Evolutionary conservation across 2,329 filamentous ascomycete species (phyloP).

Genomic region (Claviceps lovelessii): DNA sequence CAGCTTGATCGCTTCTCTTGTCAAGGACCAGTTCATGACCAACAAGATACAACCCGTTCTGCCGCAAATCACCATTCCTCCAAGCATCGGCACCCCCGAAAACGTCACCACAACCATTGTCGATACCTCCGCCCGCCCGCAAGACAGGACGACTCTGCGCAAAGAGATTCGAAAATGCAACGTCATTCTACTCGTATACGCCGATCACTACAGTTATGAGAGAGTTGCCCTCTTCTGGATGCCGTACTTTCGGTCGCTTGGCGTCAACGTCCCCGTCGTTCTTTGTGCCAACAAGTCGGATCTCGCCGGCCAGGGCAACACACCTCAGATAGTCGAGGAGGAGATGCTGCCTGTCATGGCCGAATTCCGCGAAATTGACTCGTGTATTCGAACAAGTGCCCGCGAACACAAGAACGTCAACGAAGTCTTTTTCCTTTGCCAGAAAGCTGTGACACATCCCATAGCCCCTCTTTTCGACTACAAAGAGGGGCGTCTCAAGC

Average conservation of each 20-base stretch:
- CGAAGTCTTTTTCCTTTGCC: constrained; percentile 92
- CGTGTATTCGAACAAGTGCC: constrained; percentile 87
- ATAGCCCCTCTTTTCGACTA: constrained; percentile 95
- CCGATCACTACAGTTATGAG: constrained; percentile 98
- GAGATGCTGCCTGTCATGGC: constrained; percentile 98
- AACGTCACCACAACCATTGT: constrained; percentile 96
- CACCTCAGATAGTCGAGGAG: constrained; percentile 78
- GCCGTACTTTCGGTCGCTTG: constrained; percentile 90
- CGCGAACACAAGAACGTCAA: constrained; percentile 88
- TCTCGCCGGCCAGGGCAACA: constrained; percentile 56
- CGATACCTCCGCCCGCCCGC: constrained; percentile 88
- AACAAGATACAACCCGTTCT: constrained; percentile 91
- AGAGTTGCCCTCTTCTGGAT: constrained; percentile 95
- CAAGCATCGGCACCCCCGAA: constrained; percentile 81
- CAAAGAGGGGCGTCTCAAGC: constrained; percentile 80
- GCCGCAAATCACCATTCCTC: constrained; percentile 87
- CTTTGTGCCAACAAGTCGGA: constrained; percentile 98
- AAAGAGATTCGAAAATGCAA: constrained; percentile 96
- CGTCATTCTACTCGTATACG: constrained; percentile 91
- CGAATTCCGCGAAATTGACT: constrained; percentile 97
- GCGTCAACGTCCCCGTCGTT: constrained; percentile 96
- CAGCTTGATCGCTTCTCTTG: constrained; percentile 82
- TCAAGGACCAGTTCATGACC: constrained; percentile 92
- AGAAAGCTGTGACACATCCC: constrained; percentile 94
- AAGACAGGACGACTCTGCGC: constrained; percentile 77